These are phyloP conservation scores for Endogone sp. DNA, from an alignment of 192 early-diverging fungal species.

Conservation along the genomic window DNA sequence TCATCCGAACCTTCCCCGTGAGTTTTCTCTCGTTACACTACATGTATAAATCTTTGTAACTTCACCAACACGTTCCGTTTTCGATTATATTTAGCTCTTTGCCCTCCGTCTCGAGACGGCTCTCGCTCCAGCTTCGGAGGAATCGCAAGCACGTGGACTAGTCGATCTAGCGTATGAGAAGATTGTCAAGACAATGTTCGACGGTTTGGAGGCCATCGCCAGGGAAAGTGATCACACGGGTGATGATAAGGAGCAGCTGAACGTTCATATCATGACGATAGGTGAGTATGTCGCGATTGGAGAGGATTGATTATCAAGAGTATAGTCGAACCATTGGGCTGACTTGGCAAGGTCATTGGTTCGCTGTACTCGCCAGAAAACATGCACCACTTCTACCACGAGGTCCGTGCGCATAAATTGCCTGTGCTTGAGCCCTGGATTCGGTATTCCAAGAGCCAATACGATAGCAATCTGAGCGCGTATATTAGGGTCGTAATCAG, in stretches of 20 bases:
- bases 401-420: constrained; percentile 71
- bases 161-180: constrained; percentile 80
- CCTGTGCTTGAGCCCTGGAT: constrained; percentile 69
- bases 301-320: too few species aligned
- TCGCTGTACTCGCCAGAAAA: constrained; percentile 85
- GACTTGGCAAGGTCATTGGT: too few species aligned
- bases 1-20: constrained; percentile 87
- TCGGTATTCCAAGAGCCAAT: constrained; percentile 79
- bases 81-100: constrained; percentile 52
- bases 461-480: constrained; percentile 76
- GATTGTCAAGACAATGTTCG: constrained; percentile 81
- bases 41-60: not conserved
- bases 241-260: constrained; percentile 87
- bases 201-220: constrained; percentile 78
- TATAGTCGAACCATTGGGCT: too few species aligned
- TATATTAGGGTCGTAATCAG: constrained; percentile 88
- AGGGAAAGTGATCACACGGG: constrained; percentile 73
- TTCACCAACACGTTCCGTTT: not conserved
- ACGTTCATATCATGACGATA: constrained; percentile 80
- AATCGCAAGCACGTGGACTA: constrained; percentile 62
- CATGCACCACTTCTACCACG: constrained; percentile 90
- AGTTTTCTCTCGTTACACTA: constrained; percentile 12
- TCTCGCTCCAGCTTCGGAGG: constrained; percentile 49
- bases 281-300: constrained; percentile 41
- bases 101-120: constrained; percentile 69